Percentiles rank a stretch among this genome's conserved stretches.
Evolutionary conservation across 768 basidiomycete species (phyloP).

Genomic region (Coprinopsis cinerea): DNA sequence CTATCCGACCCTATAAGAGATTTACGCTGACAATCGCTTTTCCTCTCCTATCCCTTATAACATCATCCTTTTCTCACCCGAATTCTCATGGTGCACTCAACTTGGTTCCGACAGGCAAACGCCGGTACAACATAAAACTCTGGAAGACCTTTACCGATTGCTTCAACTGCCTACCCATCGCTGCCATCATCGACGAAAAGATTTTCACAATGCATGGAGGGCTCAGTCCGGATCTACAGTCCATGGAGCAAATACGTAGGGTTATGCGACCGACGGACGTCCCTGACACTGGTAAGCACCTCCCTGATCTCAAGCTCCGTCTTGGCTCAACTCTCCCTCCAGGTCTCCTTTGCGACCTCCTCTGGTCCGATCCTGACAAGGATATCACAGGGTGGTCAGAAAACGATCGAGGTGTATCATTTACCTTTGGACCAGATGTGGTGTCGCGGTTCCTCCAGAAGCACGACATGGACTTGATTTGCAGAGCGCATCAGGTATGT

Average conservation of each 20-base stretch:
- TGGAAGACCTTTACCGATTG: conserved; percentile 99
- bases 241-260: conserved; percentile 99
- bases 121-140: conserved; percentile 99
- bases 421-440: conserved; percentile 98
- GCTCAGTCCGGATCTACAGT: conserved; percentile 93
- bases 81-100: too few relatives aligned
- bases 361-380: conserved; percentile 99
- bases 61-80: too few relatives aligned
- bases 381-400: conserved; percentile 99
- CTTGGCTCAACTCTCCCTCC: conserved; percentile 5
- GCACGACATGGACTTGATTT: conserved; percentile 99
- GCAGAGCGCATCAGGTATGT: conserved; percentile 93
- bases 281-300: conserved; percentile 82
- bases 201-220: conserved; percentile 99
- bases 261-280: conserved; percentile 99
- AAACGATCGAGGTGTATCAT: conserved; percentile 97
- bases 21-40: conserved; percentile 2
- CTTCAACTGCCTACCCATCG: conserved; percentile 99
- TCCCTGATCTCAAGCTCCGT: conserved; percentile 6
- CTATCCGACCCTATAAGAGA: too few relatives aligned
- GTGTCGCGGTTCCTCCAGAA: conserved; percentile 98
- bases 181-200: conserved; percentile 99
- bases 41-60: conserved; percentile 5
- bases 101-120: conserved; percentile 68
- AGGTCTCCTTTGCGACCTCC: conserved; percentile 92